phyloP scores from a whole-genome alignment of 495 filamentous ascomycete genomes.

The Lentithecium fluviatile region DNA sequence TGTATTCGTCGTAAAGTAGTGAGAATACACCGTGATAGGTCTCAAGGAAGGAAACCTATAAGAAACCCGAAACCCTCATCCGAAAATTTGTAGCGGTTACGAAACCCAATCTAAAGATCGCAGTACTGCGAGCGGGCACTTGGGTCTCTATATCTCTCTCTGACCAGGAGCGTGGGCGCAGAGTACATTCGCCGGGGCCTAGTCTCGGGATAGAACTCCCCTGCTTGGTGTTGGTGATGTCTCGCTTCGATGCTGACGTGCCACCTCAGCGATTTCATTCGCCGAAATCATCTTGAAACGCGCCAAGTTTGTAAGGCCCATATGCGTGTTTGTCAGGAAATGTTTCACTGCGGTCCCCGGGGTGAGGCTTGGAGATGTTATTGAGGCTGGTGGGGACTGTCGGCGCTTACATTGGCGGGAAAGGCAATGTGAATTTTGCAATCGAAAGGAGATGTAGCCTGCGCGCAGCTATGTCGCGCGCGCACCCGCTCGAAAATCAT shows the following conservation, averaged over 20 bases:
- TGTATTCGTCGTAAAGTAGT: not conserved
- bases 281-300: not conserved
- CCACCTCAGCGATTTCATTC: not conserved
- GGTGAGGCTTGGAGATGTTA: not conserved
- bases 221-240: not conserved
- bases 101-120: too few species aligned
- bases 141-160: too few species aligned
- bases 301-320: not conserved
- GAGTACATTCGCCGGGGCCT: not conserved
- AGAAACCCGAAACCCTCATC: not conserved
- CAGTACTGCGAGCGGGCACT: too few species aligned
- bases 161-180: too few species aligned
- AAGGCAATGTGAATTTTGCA: too few species aligned
- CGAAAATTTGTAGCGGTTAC: too few species aligned
- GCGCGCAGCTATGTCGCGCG: too few species aligned
- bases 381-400: too few species aligned
- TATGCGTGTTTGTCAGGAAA: not conserved
- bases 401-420: too few species aligned
- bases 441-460: too few species aligned
- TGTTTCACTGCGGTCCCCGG: not conserved
- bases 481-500: too few species aligned
- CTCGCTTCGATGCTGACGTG: slow-evolving; percentile 1
- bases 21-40: not conserved
- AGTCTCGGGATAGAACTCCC: not conserved
- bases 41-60: not conserved